Conservation (phyloP, 2,329 filamentous ascomycete genomes). For the Venturiaceae sp. region DNA sequence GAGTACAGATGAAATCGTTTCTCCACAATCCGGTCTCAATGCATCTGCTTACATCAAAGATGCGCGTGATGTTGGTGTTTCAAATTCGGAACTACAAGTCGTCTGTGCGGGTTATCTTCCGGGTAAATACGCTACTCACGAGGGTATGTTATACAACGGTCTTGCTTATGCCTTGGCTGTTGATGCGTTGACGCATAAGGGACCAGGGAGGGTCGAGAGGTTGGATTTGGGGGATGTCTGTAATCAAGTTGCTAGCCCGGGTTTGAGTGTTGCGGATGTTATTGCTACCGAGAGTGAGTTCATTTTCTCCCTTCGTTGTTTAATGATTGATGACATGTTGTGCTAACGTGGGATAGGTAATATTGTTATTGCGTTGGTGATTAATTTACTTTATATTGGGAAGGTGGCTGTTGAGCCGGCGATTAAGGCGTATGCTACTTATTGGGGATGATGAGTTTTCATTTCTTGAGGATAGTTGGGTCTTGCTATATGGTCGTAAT, state of each 20-base stretch:
- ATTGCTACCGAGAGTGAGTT: constrained; percentile 31
- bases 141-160: constrained; percentile 40
- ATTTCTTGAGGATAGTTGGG: too few species aligned
- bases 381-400: constrained; percentile 22
- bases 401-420: constrained; percentile 29
- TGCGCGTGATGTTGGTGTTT: constrained; percentile 33
- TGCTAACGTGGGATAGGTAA: constrained; percentile 13
- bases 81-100: constrained; percentile 40
- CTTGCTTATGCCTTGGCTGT: constrained; percentile 34
- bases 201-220: constrained; percentile 30
- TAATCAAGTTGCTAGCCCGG: constrained; percentile 23
- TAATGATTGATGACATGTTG: background rate
- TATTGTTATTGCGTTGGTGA: constrained; percentile 28
- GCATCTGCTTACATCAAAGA: constrained; percentile 40
- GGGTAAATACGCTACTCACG: constrained; percentile 39
- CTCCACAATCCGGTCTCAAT: constrained; percentile 35
- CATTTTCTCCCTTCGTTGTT: background rate
- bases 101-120: constrained; percentile 31
- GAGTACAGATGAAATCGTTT: constrained; percentile 40
- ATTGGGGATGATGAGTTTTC: too few species aligned
- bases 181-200: constrained; percentile 39
- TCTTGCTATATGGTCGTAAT: too few species aligned
- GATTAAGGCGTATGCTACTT: constrained; percentile 28
- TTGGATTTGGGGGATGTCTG: constrained; percentile 33
- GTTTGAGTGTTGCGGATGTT: constrained; percentile 33